Percentiles rank a stretch among this genome's conserved stretches.
phyloP scores from a whole-genome alignment of 1,139 yeast species.

The Pichia sp. region DNA sequence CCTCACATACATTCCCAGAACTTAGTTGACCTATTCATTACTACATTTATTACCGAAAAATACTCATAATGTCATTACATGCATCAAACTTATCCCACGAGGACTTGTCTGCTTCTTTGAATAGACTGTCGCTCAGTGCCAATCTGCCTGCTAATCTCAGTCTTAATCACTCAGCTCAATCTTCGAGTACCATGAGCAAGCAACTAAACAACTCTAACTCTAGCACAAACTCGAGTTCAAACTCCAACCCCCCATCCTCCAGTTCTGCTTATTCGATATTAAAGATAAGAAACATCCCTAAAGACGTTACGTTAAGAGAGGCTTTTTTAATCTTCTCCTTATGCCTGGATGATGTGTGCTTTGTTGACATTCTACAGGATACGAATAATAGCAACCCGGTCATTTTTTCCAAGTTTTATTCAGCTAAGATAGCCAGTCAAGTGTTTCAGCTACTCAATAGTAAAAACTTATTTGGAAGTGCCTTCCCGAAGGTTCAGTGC shows the following conservation, averaged over 20 bases:
- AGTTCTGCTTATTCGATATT: conserved; percentile 19
- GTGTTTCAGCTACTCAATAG: conserved; percentile 66
- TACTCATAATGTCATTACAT: conserved; percentile 18
- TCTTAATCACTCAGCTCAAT: not conserved
- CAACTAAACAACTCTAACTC: conserved; percentile 8
- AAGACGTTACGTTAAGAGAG: conserved; percentile 69
- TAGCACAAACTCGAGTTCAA: conserved; percentile 11
- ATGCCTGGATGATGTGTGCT: conserved; percentile 58
- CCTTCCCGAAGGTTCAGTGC: conserved; percentile 40
- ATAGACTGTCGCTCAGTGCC: conserved; percentile 27
- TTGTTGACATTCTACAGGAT: conserved; percentile 48
- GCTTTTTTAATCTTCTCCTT: conserved; percentile 71
- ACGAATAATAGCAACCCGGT: conserved; percentile 23
- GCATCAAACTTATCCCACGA: conserved; percentile 11
- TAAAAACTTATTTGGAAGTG: conserved; percentile 57
- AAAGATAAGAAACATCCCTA: conserved; percentile 56
- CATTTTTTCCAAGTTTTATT: conserved; percentile 59
- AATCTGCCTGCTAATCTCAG: conserved; percentile 16
- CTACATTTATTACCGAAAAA: conserved; percentile 20
- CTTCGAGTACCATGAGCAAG: too few species aligned
- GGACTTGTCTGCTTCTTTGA: conserved; percentile 13
- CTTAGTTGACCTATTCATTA: too few species aligned
- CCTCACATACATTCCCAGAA: too few species aligned
- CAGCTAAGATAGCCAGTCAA: conserved; percentile 57
- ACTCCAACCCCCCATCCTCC: conserved; percentile 8